phyloP scores from a whole-genome alignment of 306 rosid genomes.

The Gynostemma pentaphyllum region DNA sequence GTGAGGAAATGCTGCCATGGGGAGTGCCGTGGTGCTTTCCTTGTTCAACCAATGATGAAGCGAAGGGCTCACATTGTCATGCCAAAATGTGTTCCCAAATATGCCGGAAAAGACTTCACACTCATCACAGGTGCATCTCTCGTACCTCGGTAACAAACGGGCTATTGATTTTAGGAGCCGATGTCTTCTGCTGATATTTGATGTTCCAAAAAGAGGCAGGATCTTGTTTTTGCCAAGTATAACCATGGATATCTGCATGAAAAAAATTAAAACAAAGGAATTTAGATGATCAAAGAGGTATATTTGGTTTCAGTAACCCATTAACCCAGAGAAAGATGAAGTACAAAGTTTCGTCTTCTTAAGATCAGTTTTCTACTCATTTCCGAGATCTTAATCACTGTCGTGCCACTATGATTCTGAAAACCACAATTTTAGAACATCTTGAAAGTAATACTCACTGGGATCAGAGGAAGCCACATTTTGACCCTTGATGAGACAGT shows the following conservation, averaged over 20 bases:
- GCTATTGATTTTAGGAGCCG: slow-evolving; percentile 17
- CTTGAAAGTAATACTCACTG: slow-evolving; percentile 3
- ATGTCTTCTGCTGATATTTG: slow-evolving; percentile 13
- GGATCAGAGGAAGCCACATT: slow-evolving; percentile 30
- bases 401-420: not conserved
- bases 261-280: not conserved
- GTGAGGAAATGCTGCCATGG: slow-evolving; percentile 26
- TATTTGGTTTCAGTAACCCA: not conserved
- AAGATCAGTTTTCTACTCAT: not conserved
- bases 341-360: not conserved
- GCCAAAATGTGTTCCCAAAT: slow-evolving; percentile 25
- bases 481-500: slow-evolving; percentile 15
- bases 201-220: slow-evolving; percentile 15
- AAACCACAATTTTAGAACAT: not conserved
- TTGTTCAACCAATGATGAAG: slow-evolving; percentile 22
- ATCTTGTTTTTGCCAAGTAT: slow-evolving; percentile 19
- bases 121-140: slow-evolving; percentile 24
- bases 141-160: slow-evolving; percentile 15
- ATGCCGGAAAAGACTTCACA: slow-evolving; percentile 26
- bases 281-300: not conserved
- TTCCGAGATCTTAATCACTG: not conserved
- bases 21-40: slow-evolving; percentile 17
- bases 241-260: slow-evolving; percentile 23
- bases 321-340: not conserved
- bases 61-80: slow-evolving; percentile 15